Evolutionary conservation across 805 yeast genomes (phyloP).

Genomic region (Metschnikowia chrysomelidarum): DNA sequence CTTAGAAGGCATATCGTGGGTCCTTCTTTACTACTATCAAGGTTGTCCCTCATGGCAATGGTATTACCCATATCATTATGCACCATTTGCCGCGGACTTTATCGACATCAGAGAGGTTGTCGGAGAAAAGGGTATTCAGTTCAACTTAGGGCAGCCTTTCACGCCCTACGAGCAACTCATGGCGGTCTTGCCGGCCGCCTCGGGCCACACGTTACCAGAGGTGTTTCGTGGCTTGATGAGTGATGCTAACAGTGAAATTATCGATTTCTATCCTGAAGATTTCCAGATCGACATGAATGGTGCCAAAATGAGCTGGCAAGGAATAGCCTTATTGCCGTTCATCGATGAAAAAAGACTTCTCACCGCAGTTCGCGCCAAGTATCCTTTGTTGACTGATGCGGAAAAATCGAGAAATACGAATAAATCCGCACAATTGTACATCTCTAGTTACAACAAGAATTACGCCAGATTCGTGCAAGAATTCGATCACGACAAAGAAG

Average conservation of each 20-base stretch:
- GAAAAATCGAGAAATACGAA: constrained; percentile 69
- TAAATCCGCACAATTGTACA: constrained; percentile 65
- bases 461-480: constrained; percentile 36
- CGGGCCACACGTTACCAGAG: constrained; percentile 81
- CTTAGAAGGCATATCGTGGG: constrained; percentile 98
- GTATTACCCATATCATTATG: constrained; percentile 97
- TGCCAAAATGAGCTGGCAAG: constrained; percentile 93
- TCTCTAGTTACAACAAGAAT: constrained; percentile 61
- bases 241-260: constrained; percentile 73
- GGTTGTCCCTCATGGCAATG: constrained; percentile 99
- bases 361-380: constrained; percentile 62
- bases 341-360: constrained; percentile 80
- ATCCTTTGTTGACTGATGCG: constrained; percentile 59
- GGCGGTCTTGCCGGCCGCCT: constrained; percentile 94
- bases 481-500: constrained; percentile 35
- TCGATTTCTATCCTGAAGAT: constrained; percentile 87
- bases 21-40: constrained; percentile 85
- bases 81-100: constrained; percentile 95
- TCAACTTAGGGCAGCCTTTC: constrained; percentile 74
- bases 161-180: constrained; percentile 89
- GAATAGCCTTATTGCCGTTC: constrained; percentile 85
- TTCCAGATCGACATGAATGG: constrained; percentile 95
- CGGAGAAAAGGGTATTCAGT: constrained; percentile 48
- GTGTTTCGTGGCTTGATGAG: constrained; percentile 82
- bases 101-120: constrained; percentile 48